Base-by-base conservation (phyloP, 2,329 filamentous ascomycete genomes). In the Xylariaceae sp. region DNA sequence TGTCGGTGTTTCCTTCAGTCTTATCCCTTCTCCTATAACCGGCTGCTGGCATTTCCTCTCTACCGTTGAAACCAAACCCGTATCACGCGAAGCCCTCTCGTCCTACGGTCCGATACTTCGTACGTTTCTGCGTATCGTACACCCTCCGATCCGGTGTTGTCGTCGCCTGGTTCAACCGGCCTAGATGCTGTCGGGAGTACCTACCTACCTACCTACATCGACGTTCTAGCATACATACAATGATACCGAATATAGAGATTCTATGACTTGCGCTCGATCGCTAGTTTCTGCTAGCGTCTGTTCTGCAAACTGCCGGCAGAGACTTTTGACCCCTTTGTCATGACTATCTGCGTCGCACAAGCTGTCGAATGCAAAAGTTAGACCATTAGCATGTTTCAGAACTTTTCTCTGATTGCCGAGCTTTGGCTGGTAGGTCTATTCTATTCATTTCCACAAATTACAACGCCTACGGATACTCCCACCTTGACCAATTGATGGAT, bases 11-110 rank as follows among this genome's bases (percentile, higher is more conserved):
- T 30, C 23, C 23, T 30, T 30, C 23, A 30, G 44, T 52, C 53
- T 47, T 34, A 49, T 56, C 47, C 53, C 60, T 45, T 45, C 13
- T 15, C 11, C 41, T 15, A 30, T 30, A 30, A 30, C 23, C 23
- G 57, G 56, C 47, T 55, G 48, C n/a, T 51, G 57, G 51, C 60
- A 59, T 61, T 50, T 44, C 9, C 53, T 53, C 18, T 37, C 57
- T 11, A 35, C 51, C 53, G 44, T 62, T 57, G 55, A 57, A 50
- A 61, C 48, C 23, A 30, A 30, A 30, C 23, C 23, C 23, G 41
- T 53, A 30, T 35, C 34, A 51, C 51, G 47, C 13, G 39, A 53
- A 53, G 23, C 23, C 5, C 23, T 30, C 23, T 39, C 50, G 56
- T 58, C 15, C 17, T 30, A 53, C 53, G 37, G 35, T 17, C 8